Evolutionary conservation across 2,329 filamentous ascomycete species (phyloP).

Genomic region (Colletotrichum echinochloae): DNA sequence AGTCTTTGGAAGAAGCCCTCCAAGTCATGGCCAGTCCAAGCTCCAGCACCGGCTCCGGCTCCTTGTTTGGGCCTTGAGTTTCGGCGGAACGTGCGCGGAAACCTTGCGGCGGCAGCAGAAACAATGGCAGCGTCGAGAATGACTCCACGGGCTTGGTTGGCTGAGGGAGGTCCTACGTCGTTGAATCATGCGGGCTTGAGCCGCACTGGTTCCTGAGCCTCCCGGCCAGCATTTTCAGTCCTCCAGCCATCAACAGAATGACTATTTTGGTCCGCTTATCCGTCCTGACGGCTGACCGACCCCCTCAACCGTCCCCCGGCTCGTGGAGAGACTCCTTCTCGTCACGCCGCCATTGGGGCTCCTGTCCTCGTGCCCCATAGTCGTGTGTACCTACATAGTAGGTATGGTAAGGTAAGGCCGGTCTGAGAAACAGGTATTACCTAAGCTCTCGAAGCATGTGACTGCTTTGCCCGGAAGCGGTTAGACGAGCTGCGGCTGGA

Average conservation of each 20-base stretch:
- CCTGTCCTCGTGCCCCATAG: conserved; percentile 19
- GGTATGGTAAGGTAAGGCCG: background rate
- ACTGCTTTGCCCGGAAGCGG: conserved; percentile 15
- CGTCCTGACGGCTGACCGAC: background rate
- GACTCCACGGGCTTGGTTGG: background rate
- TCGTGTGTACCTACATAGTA: conserved; percentile 7
- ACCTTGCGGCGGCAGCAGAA: conserved; percentile 29
- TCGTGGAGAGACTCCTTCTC: conserved; percentile 5
- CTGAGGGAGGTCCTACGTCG: background rate
- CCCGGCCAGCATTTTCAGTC: background rate
- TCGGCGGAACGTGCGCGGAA: conserved; percentile 36
- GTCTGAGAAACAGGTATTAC: conserved; percentile 6
- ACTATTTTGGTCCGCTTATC: conserved; percentile 9
- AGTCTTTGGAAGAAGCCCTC: conserved; percentile 7
- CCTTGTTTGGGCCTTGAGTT: conserved; percentile 38
- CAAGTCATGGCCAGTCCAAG: conserved; percentile 34
- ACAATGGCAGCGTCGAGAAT: conserved; percentile 2
- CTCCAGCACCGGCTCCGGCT: conserved; percentile 23
- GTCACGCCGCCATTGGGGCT: conserved; percentile 9
- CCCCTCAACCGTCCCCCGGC: background rate
- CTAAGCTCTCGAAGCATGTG: conserved; percentile 34
- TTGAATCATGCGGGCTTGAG: conserved; percentile 19
- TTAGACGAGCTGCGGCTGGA: background rate
- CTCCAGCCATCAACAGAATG: background rate
- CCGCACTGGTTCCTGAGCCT: conserved; percentile 23